Evolutionary conservation across 306 rosid species (phyloP).

Genomic region (Citrullus mucosospermus): DNA sequence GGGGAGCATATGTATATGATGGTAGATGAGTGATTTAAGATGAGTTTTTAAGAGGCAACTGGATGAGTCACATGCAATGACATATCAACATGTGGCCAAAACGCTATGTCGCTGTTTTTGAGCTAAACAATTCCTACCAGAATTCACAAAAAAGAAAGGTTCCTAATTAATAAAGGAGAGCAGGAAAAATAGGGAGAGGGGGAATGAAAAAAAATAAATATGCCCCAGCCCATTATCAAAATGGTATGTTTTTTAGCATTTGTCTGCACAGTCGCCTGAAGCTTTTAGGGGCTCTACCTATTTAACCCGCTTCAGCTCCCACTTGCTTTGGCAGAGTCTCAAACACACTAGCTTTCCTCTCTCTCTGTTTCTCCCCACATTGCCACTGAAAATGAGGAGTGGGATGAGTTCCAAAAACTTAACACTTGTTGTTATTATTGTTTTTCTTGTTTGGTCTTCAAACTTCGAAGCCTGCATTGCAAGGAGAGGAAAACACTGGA

Average conservation of each 20-base stretch:
- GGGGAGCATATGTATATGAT: background rate
- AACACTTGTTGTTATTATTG: slow-evolving; percentile 37
- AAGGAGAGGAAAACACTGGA: slow-evolving; percentile 88
- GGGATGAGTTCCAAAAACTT: slow-evolving; percentile 43
- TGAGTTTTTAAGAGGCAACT: slow-evolving; percentile 7
- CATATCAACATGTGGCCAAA: slow-evolving; percentile 15
- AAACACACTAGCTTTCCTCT: background rate
- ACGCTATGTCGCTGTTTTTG: slow-evolving; percentile 8
- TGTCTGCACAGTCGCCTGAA: slow-evolving; percentile 10
- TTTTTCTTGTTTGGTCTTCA: slow-evolving; percentile 52
- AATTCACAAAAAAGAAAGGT: slow-evolving; percentile 6
- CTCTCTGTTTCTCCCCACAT: slow-evolving; percentile 1
- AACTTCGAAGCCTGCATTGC: slow-evolving; percentile 81
- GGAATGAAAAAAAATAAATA: background rate
- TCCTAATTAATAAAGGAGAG: slow-evolving; percentile 5
- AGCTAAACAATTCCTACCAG: slow-evolving; percentile 6
- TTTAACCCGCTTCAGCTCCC: slow-evolving; percentile 6
- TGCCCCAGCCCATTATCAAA: slow-evolving; percentile 1
- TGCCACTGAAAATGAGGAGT: slow-evolving; percentile 30
- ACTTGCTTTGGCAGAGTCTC: background rate
- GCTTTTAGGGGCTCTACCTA: slow-evolving; percentile 3
- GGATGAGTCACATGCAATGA: slow-evolving; percentile 18
- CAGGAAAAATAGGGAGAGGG: background rate
- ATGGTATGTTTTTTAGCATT: background rate
- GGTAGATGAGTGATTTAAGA: slow-evolving; percentile 1